Evolutionary conservation across 495 filamentous ascomycete species (phyloP).

Genomic region (Bryoglossum gracile): DNA sequence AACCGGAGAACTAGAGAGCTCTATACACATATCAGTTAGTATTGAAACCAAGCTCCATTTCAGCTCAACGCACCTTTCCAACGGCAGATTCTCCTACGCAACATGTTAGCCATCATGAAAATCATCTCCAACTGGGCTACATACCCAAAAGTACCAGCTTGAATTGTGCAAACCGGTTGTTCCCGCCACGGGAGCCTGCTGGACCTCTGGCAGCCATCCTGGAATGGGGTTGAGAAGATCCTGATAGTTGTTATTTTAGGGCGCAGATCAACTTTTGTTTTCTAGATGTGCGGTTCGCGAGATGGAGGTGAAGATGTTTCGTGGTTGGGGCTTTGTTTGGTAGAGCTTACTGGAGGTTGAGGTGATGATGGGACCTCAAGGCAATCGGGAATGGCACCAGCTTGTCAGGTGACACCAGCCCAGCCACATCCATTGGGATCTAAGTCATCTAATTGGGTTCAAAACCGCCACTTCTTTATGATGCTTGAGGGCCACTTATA

Average conservation of each 20-base stretch:
- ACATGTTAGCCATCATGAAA: slow-evolving; percentile 3
- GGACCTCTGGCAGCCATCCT: slow-evolving; percentile 74
- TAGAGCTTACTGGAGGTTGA: too few species aligned
- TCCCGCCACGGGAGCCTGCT: slow-evolving; percentile 65
- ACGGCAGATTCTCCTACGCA: slow-evolving; percentile 88
- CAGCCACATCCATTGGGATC: too few species aligned
- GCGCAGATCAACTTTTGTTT: too few species aligned
- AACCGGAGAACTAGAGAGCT: slow-evolving; percentile 96
- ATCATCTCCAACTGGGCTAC: slow-evolving; percentile 19
- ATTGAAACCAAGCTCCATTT: not conserved
- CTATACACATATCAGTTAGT: slow-evolving; percentile 50
- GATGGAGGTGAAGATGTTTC: slow-evolving; percentile 16
- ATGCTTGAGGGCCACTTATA: too few species aligned
- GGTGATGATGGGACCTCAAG: too few species aligned
- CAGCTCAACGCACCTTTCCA: slow-evolving; percentile 59
- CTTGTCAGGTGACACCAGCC: too few species aligned
- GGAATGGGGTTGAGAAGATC: slow-evolving; percentile 4
- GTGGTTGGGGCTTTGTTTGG: too few species aligned
- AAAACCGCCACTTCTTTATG: too few species aligned
- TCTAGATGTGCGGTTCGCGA: not conserved
- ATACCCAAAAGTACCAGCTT: slow-evolving; percentile 94
- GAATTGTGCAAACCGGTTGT: slow-evolving; percentile 89
- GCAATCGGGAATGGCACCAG: too few species aligned
- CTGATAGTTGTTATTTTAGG: not conserved
- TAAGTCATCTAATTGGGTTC: too few species aligned